Base-by-base conservation (phyloP, 768 basidiomycete species). In the Leucosporidium yakuticum region DNA sequence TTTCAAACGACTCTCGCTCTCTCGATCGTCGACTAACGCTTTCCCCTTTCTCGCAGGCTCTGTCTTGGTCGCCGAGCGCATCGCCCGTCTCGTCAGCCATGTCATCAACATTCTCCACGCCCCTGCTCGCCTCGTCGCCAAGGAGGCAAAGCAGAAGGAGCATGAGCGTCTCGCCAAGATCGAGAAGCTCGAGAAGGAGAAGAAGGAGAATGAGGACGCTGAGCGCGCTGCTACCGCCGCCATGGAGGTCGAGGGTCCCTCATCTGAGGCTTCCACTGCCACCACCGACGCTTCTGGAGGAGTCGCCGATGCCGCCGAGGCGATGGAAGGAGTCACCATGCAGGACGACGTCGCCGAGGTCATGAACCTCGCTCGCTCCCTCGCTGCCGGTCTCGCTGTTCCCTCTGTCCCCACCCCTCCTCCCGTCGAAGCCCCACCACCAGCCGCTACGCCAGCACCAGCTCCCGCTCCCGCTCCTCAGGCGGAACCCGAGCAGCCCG, bases 121-220 rank as follows among this genome's bases (percentile, higher is more conserved):
- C 0, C 75, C 77, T 34, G 79, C 80, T 15, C 72, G 75, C 20
- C 61, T 44, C 77, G 76, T 57, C 64, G 73, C 72, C 29, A 75
- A 78, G 60, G 78, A 78, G 29, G 80, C 80, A 55, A 83, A 83
- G n/a, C 79, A 77, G 82, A 81, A 77, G 80, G 83, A 85, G 71
- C 84, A 82, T 63, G 73, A 75, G 55, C 58, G 56, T 17, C 60
- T 63, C 20, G 61, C 51, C 31, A 68, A 73, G 65, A 62, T 62
- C 54, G 36, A 57, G 25, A 50, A 57, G 49, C 69, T 62, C 36
- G 70, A 66, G 53, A 60, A 48, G 23, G 51, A 47, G 29, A 36
- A 21, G 21, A 64, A 68, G 60, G 47, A 57, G 31, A 50, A 50
- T 36, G 73, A 64, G 39, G 73, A 66, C 39, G 63, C 39, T n/a